A percentile compares a stretch with the other conserved stretches of the same genome.
These are phyloP conservation scores for Phoma herbarum DNA, from an alignment of 2,329 filamentous ascomycete genomes.

Conservation along the genomic window DNA sequence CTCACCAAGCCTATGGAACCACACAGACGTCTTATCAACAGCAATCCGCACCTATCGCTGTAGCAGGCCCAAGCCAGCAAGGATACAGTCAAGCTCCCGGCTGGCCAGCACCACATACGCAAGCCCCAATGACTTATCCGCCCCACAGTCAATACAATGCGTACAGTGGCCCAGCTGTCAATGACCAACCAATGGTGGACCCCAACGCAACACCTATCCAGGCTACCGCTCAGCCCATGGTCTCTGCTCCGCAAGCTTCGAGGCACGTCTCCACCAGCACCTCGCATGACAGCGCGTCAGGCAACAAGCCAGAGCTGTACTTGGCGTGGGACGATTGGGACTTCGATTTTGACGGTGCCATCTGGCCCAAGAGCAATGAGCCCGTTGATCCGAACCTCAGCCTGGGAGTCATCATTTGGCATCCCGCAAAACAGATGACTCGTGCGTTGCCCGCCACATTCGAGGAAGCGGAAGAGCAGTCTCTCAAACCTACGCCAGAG, in stretches of 20 bases:
- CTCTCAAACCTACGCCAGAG: slow-evolving; percentile 50
- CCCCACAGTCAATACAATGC: slow-evolving; percentile 27
- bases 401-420: slow-evolving; percentile 58
- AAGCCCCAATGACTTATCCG: slow-evolving; percentile 29
- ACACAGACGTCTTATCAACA: slow-evolving; percentile 29
- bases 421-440: slow-evolving; percentile 54
- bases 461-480: slow-evolving; percentile 55
- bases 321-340: slow-evolving; percentile 54
- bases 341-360: slow-evolving; percentile 56
- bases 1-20: slow-evolving; percentile 34
- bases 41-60: slow-evolving; percentile 31
- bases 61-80: slow-evolving; percentile 35
- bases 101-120: slow-evolving; percentile 30
- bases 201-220: slow-evolving; percentile 43
- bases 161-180: slow-evolving; percentile 23
- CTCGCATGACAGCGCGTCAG: slow-evolving; percentile 27
- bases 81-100: slow-evolving; percentile 34
- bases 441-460: slow-evolving; percentile 55
- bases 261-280: slow-evolving; percentile 27
- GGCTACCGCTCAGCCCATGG: slow-evolving; percentile 34
- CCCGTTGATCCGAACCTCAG: slow-evolving; percentile 56
- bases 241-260: slow-evolving; percentile 22
- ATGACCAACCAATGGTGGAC: slow-evolving; percentile 27
- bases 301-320: slow-evolving; percentile 43
- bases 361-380: slow-evolving; percentile 56